Base-by-base conservation (phyloP, 768 basidiomycete genomes). In the Lenzites betulinus region DNA sequence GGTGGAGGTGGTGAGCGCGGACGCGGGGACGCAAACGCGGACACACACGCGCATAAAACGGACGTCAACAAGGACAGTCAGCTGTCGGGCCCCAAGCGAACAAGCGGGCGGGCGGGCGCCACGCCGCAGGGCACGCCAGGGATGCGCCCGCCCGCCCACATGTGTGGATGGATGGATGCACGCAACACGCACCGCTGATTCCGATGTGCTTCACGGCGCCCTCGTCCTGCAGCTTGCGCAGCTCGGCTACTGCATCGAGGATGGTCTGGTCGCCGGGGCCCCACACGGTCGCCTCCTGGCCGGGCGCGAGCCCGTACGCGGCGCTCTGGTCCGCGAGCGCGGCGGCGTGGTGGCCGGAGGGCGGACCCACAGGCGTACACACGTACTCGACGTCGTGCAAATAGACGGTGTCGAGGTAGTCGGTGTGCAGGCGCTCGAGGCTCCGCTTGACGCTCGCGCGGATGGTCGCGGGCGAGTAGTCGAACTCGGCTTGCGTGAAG, bases 311-410 rank as follows among this genome's bases (percentile, higher is more conserved):
- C 1, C 93, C 93, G 71, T 92, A 95, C 11, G 76, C 80, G 7
- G 67, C 79, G 16, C 78, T 78, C 36, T 88, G 84, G 1, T 72
- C 76, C 11, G 69, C 72, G 20, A 93, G 72, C 8, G 90, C 89
- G 1, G 71, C 60, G 1, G 74, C 68, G 66, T 87, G 87, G 62
- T 86, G 78, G 3, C 90, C 90, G 18, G 76, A 79, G 26, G 70
- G 76, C 1, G 87, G 81, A 28, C 76, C 67, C 42, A 87, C 76
- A 38, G 75, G 71, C 2, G 84, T 79, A 41, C 81, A 81, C 13
- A 94, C 82, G 64, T 86, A 92, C 76, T 95, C 93, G 49, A 90
- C 82, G 69, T 95, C 93, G 68, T 95, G 93, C 30, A 93, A 74
- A 69, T 90, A 93, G 0, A 93, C 90, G 0, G 79, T 77, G 65